Conservation (phyloP, 768 basidiomycete species). For the Phaeotremella fagi region DNA sequence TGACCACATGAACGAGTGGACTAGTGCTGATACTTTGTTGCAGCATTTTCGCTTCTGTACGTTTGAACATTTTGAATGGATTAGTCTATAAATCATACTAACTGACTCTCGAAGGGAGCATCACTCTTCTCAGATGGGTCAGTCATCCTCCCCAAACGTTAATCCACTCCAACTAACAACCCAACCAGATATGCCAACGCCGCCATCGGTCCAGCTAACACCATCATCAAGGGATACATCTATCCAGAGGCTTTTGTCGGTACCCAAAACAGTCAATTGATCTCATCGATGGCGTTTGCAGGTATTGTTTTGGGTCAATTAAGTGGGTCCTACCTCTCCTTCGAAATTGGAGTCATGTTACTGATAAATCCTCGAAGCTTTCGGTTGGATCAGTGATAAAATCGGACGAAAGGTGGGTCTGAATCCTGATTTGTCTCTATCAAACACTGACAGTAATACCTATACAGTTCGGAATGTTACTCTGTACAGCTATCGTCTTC, state of each 20-base stretch:
- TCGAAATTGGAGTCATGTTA: background rate
- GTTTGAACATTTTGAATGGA: no score
- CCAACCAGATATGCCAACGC: constrained; percentile 29
- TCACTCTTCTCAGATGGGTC: constrained; percentile 37
- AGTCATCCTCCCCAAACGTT: constrained; percentile 4
- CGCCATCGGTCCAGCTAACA: constrained; percentile 28
- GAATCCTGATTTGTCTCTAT: constrained; percentile 49
- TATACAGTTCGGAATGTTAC: constrained; percentile 54
- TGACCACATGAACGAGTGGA: no score
- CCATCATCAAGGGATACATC: constrained; percentile 58
- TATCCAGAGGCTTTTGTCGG: constrained; percentile 57
- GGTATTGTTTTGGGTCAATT: constrained; percentile 86
- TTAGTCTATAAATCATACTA: no score
- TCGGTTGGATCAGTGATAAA: constrained; percentile 73
- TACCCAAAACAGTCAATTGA: constrained; percentile 60
- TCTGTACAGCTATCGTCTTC: constrained; percentile 74
- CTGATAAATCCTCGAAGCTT: constrained; percentile 6
- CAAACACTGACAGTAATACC: background rate
- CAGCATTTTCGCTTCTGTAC: constrained; percentile 33
- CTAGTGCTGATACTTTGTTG: no score
- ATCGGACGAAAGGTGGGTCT: constrained; percentile 81
- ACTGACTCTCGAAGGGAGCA: constrained; percentile 19
- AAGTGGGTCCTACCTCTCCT: constrained; percentile 51
- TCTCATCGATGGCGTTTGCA: constrained; percentile 72
- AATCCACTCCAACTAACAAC: background rate